Evolutionary conservation across 1,139 yeast species (phyloP), one percentile per base, ranked within the genome.

Genomic region (Eremothecium sinecaudum): DNA sequence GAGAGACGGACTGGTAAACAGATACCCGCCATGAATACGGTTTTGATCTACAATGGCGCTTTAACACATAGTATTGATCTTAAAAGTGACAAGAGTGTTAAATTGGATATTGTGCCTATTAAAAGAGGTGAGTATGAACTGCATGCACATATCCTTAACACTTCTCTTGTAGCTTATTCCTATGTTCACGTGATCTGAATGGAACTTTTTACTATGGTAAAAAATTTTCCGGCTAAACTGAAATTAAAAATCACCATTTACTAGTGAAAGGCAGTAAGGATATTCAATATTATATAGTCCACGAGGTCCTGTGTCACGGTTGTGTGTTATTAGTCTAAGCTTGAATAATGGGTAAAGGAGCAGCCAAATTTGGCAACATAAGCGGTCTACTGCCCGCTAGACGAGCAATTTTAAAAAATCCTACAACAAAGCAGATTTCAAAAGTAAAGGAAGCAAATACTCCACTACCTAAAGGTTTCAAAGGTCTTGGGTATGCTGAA

Each of bases 321-420:
- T n/a, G n/a, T n/a, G n/a, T n/a, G n/a, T n/a, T n/a, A n/a, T n/a
- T n/a, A n/a, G n/a, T n/a, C n/a, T n/a, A n/a, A n/a, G n/a, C n/a
- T n/a, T n/a, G n/a, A n/a, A n/a, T n/a, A 26, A 67, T 67, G 73
- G 70, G 67, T 40, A 67, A 64, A 46, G 63, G 67, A 34, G 57
- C 60, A 20, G 64, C 67, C 9, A 65, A 63, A 42, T 62, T 58
- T 40, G 73, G 72, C 3, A 63, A 61, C 43, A 80, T 80, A 61
- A 79, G 92, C 35, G 95, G 96, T 54, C 66, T 82, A 32, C 68
- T 86, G 46, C 96, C 96, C 34, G 68, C 64, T 39, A 76, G 81
- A 10, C 76, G 94, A 51, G 75, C 79, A 24, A 72, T 79, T 24
- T 70, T 80, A 62, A 79, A 75, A 50, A 63, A 67, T 30, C 84